Evolutionary conservation across 163 green algal genomes (phyloP).

Genomic region (Volvox carteri): DNA sequence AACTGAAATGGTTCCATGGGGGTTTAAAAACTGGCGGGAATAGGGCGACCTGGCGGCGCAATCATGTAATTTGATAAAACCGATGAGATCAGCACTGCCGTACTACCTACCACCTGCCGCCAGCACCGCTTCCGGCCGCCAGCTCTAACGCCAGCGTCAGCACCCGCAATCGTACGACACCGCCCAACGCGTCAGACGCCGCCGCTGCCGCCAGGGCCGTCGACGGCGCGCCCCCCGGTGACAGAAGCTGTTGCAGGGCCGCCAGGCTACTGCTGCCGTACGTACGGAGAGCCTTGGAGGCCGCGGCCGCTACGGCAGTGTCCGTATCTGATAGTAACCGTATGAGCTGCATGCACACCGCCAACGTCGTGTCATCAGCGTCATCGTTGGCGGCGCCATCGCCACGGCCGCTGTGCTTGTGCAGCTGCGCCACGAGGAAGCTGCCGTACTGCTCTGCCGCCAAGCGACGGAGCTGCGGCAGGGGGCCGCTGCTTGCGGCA

Average conservation of each 20-base stretch:
- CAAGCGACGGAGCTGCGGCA: slow-evolving; percentile 13
- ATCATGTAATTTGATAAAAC: too few relatives aligned
- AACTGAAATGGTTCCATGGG: too few relatives aligned
- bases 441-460: slow-evolving; percentile 49
- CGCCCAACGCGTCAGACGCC: not conserved
- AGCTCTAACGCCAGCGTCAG: slow-evolving; percentile 28
- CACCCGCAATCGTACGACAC: slow-evolving; percentile 46
- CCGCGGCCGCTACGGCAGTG: not conserved
- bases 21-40: too few relatives aligned
- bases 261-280: slow-evolving; percentile 5
- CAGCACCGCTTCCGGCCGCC: not conserved
- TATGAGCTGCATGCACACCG: slow-evolving; percentile 22
- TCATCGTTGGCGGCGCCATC: not conserved
- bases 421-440: not conserved
- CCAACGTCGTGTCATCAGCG: not conserved
- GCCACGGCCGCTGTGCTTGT: not conserved
- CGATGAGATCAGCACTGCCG: too few relatives aligned
- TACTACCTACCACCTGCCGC: too few relatives aligned
- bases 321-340: slow-evolving; percentile 20
- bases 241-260: slow-evolving; percentile 18
- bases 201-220: slow-evolving; percentile 20
- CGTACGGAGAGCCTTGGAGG: not conserved
- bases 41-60: too few relatives aligned
- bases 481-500: not conserved
- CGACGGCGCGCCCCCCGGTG: not conserved